Base-by-base conservation (phyloP, 116 monocot species). In the Iris pallida region DNA sequence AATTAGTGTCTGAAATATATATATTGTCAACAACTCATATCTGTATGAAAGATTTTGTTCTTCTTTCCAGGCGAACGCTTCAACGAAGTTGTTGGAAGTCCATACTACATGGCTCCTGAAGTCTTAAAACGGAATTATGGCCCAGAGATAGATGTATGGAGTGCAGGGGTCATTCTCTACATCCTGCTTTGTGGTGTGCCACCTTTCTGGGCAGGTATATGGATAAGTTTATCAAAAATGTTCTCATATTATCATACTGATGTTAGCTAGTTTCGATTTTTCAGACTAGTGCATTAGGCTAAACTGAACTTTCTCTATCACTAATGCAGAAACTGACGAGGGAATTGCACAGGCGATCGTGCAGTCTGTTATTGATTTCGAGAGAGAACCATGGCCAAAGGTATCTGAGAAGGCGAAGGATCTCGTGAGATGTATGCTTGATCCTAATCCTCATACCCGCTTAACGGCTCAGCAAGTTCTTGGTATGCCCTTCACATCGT, bases 21-120 rank as follows among this genome's bases (percentile, higher is more conserved):
- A 30, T 30, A 30, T 30, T 30, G 0, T 30, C 30, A 30, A 30
- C 30, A 30, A 30, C 30, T 30, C 0, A 30, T 3, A 30, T n/a
- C n/a, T 3, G 30, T 30, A 30, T 30, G 30, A 30, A 30, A 30
- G 0, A 30, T 30, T 30, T 30, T 30, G 30, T 30, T 30, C 30
- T 30, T 30, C 30, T 30, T 30, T 30, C 20, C 1, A 79, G 79
- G 71, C 15, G 80, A 85, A 30, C 63, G 69, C 0, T 88, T 91
- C 82, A 76, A 30, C 15, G 91, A 91, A 46, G 75, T 91, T 6
- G 91, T 91, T 42, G 91, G 91, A 52, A 88, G 88, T 71, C 85
- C 91, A 42, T 91, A 78, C 64, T 91, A 91, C 79, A 92, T 92
- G 91, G 91, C 91, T 7, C 91, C 91, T 7, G 91, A 92, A 68